Evolutionary conservation across 2,329 filamentous ascomycete genomes (phyloP), one percentile per base, ranked within the genome.

Genomic region (Aureobasidium sp.): DNA sequence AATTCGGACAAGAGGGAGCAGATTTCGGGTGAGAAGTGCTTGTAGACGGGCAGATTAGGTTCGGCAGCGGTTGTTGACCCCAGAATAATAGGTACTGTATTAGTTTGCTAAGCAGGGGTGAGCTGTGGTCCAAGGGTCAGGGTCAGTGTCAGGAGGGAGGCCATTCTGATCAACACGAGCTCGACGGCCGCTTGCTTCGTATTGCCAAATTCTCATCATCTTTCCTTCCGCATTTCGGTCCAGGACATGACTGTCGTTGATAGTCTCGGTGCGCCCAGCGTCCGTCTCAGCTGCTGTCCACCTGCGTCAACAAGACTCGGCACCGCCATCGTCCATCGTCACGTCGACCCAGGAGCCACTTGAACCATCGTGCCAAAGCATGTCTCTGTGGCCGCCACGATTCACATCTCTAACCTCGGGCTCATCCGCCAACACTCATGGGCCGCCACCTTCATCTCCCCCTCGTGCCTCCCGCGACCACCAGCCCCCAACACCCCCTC

Each of bases 301-400:
- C 34, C 34, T 30, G 45, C 34, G 30, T 30, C 45, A 30, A 30
- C 17, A 29, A 21, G 27, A 21, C 25, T 29, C 30, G 14, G 12
- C 24, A 34, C 29, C 14, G n/a, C n/a, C 22, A n/a, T 19, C 30
- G 30, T 11, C 21, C 11, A 0, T 19, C 30, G 30, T 25, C 44
- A 27, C 16, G 6, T 34, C 19, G 41, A 45, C 27, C 27, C 41
- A 45, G 41, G 41, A 34, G 41, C 41, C 14, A 45, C 41, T 16
- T 45, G 41, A 45, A 27, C 12, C 27, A 22, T 17, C 41, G 11
- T 7, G 32, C 21, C 30, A 35, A 22, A 49, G 6, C 51, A 60
- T 60, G 59, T 56, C 59, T 55, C 55, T 56, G 48, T 59, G 58
- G 59, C 53, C 57, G 16, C 34, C 58, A 30, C 59, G 59, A 27